Evolutionary conservation across 2,329 filamentous ascomycete species (phyloP).

Genomic region (Alternaria sp.): DNA sequence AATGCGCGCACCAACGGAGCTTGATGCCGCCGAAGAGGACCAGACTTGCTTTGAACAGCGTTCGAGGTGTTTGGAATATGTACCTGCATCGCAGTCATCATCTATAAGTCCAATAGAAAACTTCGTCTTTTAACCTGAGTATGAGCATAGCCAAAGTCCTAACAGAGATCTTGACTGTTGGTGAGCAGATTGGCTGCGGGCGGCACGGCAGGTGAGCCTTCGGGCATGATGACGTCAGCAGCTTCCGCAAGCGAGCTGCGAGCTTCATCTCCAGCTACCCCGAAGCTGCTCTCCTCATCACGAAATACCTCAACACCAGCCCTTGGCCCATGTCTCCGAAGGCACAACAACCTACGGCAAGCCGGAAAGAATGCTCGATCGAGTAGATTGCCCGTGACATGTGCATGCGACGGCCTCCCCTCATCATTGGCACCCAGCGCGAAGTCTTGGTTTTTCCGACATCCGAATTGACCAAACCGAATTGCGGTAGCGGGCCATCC

Average conservation of each 20-base stretch:
- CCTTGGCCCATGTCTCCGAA: background rate
- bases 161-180: no score
- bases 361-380: background rate
- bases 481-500: constrained; percentile 15
- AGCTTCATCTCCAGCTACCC: background rate
- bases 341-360: background rate
- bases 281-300: background rate
- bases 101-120: no score
- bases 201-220: background rate
- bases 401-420: background rate
- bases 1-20: no score
- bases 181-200: background rate
- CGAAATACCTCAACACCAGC: background rate
- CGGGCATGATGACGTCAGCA: background rate
- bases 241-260: background rate
- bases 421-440: background rate
- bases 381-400: background rate
- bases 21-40: no score
- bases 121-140: no score
- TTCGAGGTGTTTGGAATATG: no score
- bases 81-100: no score
- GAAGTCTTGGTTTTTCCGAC: constrained; percentile 26
- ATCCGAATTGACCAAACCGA: background rate
- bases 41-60: no score
- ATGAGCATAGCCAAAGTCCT: no score